phyloP scores from a whole-genome alignment of 805 yeast species.

The Pichia membranifaciens region DNA sequence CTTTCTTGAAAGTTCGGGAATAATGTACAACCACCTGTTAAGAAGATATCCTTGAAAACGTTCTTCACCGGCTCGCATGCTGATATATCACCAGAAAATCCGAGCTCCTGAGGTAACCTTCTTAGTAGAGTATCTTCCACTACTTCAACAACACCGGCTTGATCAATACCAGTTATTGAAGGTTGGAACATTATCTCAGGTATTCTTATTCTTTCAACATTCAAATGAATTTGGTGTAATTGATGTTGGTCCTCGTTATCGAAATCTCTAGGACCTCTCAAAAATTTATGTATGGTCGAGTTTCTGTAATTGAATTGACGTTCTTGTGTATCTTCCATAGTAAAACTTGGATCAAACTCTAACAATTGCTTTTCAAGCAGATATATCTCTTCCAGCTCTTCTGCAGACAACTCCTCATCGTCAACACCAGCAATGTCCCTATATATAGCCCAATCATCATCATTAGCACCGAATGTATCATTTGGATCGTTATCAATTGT shows the following conservation, averaged over 20 bases:
- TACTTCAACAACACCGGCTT: slow-evolving; percentile 85
- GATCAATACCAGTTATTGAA: slow-evolving; percentile 88
- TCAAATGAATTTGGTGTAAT: slow-evolving; percentile 84
- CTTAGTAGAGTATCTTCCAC: slow-evolving; percentile 59
- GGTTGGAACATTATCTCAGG: slow-evolving; percentile 95
- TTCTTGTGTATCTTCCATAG: slow-evolving; percentile 78
- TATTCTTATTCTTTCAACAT: slow-evolving; percentile 83
- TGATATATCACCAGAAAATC: slow-evolving; percentile 43
- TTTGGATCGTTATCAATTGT: slow-evolving; percentile 86
- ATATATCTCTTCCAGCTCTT: slow-evolving; percentile 54
- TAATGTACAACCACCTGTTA: slow-evolving; percentile 81
- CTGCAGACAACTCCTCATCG: slow-evolving; percentile 77
- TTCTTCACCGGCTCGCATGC: slow-evolving; percentile 24
- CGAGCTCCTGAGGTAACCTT: slow-evolving; percentile 48
- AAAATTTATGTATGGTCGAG: slow-evolving; percentile 71
- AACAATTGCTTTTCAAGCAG: slow-evolving; percentile 70
- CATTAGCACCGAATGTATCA: slow-evolving; percentile 92
- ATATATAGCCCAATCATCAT: slow-evolving; percentile 92
- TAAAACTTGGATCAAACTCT: slow-evolving; percentile 79
- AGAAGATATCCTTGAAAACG: slow-evolving; percentile 57
- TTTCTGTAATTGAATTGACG: slow-evolving; percentile 80
- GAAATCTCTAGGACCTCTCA: slow-evolving; percentile 86
- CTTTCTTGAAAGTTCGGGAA: slow-evolving; percentile 64
- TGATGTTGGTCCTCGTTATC: slow-evolving; percentile 79
- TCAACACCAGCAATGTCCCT: slow-evolving; percentile 71